Evolutionary conservation across 768 basidiomycete species (phyloP), one percentile per base, ranked within the genome.

Genomic region (Suillus americanus): DNA sequence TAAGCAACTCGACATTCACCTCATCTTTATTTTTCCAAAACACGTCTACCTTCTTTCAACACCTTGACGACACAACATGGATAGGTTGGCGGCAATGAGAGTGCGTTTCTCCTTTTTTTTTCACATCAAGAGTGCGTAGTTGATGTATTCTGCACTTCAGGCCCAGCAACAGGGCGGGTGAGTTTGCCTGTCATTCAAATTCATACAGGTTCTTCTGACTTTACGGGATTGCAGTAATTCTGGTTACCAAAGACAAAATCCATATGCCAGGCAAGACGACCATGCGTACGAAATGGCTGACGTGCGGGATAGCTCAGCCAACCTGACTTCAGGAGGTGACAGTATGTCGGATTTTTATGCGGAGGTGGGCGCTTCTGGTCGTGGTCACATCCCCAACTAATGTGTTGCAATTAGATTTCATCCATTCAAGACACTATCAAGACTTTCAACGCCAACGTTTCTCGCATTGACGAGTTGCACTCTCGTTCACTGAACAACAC

Each of bases 41-140:
- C 55, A 25, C 55, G 1, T 13, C 33, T 14, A 38, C 9, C 64
- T 68, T 69, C 66, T 73, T 68, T 64, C 60, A 64, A 68, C 77
- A 90, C 18, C 61, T 62, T 93, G 89, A 92, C 94, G 74, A 74
- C 64, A 56, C 38, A 69, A 63, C 68, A 88, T 94, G 86, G 94
- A 96, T 81, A 87, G 94, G 83, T 85, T 96, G 68, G 94, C 92
- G 71, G 91, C 90, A 67, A 86, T 91, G 87, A 86, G 92, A 80
- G 91, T 92, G 65, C 64, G 87, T 75, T 3, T 2, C 12, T 60
- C 53, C 0, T 8, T 33, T 5, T 37, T 60, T 28, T 37, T 60
- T 28, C 16, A 56, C n/a, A 13, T 46, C 16, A 35, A 55, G 25
- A 28, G 18, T 18, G 35, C 1, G 10, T 12, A 54, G 41, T 68